Evolutionary conservation across 345 rosid genomes (phyloP), one percentile per base, ranked within the genome.

Genomic region (Carallia pectinifolia): DNA sequence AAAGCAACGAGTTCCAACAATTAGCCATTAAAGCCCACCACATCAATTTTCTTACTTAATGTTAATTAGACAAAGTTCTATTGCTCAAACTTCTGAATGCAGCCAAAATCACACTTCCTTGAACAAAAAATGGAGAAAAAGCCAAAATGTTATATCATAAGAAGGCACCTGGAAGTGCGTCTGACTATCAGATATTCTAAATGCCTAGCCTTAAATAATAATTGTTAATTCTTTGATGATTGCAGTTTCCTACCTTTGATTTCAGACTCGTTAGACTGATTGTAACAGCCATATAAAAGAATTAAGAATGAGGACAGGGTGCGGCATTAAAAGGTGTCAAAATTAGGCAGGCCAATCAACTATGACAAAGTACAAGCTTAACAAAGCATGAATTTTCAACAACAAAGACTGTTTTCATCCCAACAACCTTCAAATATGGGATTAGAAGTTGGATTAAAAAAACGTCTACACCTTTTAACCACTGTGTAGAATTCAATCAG

Each of bases 401-500:
- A 91, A 71, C 79, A 94, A 69, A 31, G 97, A 96, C 70, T 97
- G 98, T 83, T 90, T 80, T 94, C 97, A 64, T 87, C 90, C 66
- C 71, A 68, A 72, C 79, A 82, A 76, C 85, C 88, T 60, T 81
- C 84, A 77, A 85, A 88, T 17, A 53, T 60, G 6, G 90, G 90
- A 81, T 91, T 94, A 47, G 85, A 79, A 60, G 98, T 95, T 52
- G 90, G 91, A 81, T 94, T 89, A 71, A 56, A 94, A 78, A 84
- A 94, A 53, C 97, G 97, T n/a, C 75, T 85, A 94, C 27, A 97
- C 93, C 61, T 76, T 88, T 76, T 91, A 88, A 64, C 95, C 93
- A 73, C 88, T 39, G 98, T 91, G 61, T 95, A 95, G 75, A 91
- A 94, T 78, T 94, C 97, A 80, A 91, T 84, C 31, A 90, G 70